Evolutionary conservation across 2,329 filamentous ascomycete genomes (phyloP), one percentile per base, ranked within the genome.

Genomic region (Colletotrichum noveboracense): DNA sequence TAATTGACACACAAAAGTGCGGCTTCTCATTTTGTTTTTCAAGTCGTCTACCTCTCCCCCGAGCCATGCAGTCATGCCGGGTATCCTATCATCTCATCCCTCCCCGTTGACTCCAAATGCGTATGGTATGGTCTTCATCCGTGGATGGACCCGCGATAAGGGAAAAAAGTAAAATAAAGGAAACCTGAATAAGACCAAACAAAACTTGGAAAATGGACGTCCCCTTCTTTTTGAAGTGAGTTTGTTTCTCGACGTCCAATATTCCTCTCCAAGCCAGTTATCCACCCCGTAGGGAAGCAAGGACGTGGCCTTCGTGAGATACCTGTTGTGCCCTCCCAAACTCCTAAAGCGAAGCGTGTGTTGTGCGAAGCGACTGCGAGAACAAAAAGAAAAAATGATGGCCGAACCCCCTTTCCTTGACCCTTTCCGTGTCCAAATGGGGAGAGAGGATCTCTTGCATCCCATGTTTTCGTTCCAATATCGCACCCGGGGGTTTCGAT

Each of bases 341-440:
- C 70, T 74, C 74, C 74, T 13, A 43, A 71, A 71, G 16, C 34
- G 55, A 69, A 34, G 34, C 24, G 32, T 69, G 12, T 60, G 69
- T 48, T 43, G 70, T 60, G 26, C 18, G 56, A 67, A 70, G 55
- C 43, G 71, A 76, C 21, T 60, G 55, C 60, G 48, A 65, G 58
- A 66, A 66, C 56, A 72, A 43, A 62, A 34, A 70, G 28, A 69
- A 66, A 36, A 65, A 62, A 34, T 70, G 36, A 69, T 65, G 64
- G 73, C 73, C 62, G 62, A 75, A 69, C 65, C 64, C 74, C 71
- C 65, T 60, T 66, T 66, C 66, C 66, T 66, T 58, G 26, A 62
- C 70, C 73, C 38, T 64, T 34, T 70, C 65, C 56, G 58, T 78
- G 68, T 70, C 74, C 68, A 71, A 75, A 52, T 66, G 30, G 61